A percentile compares a stretch with the other conserved stretches of the same genome.
Evolutionary conservation across 257 asterid genomes (phyloP).

Genomic region (Penstemon barbatus): DNA sequence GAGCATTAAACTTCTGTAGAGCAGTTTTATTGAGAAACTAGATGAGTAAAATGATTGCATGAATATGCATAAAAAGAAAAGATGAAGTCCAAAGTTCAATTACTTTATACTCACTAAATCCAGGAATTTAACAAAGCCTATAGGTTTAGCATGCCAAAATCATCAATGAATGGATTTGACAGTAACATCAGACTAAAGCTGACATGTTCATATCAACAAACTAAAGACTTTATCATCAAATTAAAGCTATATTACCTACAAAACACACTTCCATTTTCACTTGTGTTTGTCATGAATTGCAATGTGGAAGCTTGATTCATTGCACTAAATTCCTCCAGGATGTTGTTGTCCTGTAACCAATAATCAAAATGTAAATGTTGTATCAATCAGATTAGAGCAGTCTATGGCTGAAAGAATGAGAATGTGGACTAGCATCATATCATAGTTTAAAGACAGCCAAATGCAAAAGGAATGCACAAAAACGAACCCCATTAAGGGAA

Average conservation of each 20-base stretch:
- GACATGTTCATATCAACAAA: conserved; percentile 20
- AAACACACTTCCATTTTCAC: conserved; percentile 64
- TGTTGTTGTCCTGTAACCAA: conserved; percentile 57
- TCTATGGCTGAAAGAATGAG: conserved; percentile 5
- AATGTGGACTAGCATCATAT: conserved; percentile 11
- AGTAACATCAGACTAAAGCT: conserved; percentile 1
- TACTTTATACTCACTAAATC: too few species aligned
- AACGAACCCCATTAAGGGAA: conserved; percentile 17
- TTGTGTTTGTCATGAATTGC: conserved; percentile 49
- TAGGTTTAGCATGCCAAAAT: conserved; percentile 21
- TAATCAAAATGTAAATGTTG: conserved; percentile 15
- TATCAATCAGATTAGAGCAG: conserved; percentile 19
- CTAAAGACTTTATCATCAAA: conserved; percentile 4
- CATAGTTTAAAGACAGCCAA: conserved; percentile 10
- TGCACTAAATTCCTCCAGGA: conserved; percentile 78
- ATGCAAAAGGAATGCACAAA: conserved; percentile 17
- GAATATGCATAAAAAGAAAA: too few species aligned
- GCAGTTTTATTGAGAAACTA: too few species aligned
- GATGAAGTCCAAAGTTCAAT: too few species aligned
- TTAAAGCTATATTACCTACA: conserved; percentile 55
- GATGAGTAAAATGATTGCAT: too few species aligned
- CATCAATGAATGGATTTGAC: conserved; percentile 9
- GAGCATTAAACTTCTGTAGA: conserved; percentile 5
- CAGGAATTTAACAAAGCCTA: too few species aligned
- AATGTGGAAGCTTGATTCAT: conserved; percentile 76